A percentile compares a stretch with the other conserved stretches of the same genome.
Evolutionary conservation across 2,329 filamentous ascomycete species (phyloP).

Genomic region (Verticillium klebahnii): DNA sequence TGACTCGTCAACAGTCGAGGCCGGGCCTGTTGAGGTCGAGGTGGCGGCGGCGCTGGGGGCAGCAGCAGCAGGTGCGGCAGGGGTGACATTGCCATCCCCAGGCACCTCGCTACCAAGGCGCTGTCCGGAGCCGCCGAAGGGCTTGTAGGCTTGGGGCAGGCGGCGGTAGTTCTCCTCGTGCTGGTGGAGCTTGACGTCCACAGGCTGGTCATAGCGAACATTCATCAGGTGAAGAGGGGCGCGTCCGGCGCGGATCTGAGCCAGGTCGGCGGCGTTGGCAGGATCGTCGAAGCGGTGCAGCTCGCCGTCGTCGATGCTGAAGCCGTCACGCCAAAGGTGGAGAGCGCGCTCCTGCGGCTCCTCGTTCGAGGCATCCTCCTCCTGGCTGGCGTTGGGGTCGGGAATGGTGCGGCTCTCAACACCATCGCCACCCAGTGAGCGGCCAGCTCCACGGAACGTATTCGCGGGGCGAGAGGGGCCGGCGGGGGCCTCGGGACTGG

Average conservation of each 20-base stretch:
- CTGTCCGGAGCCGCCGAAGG: slow-evolving; percentile 68
- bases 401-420: slow-evolving; percentile 64
- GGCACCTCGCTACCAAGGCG: slow-evolving; percentile 75
- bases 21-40: slow-evolving; percentile 24
- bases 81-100: slow-evolving; percentile 35
- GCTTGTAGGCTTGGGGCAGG: slow-evolving; percentile 71
- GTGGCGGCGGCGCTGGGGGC: slow-evolving; percentile 18
- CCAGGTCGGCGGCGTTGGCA: slow-evolving; percentile 63
- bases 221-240: slow-evolving; percentile 76
- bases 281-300: slow-evolving; percentile 77
- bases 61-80: slow-evolving; percentile 15
- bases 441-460: slow-evolving; percentile 65
- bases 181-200: slow-evolving; percentile 75
- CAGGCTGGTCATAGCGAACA: slow-evolving; percentile 67
- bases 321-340: slow-evolving; percentile 79
- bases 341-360: slow-evolving; percentile 62
- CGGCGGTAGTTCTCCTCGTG: slow-evolving; percentile 69
- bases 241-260: slow-evolving; percentile 72
- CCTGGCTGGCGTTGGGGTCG: slow-evolving; percentile 41
- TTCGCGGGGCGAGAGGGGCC: slow-evolving; percentile 40
- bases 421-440: slow-evolving; percentile 76
- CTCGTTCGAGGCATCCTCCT: slow-evolving; percentile 19
- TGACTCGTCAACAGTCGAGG: slow-evolving; percentile 50
- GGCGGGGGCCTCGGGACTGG: slow-evolving; percentile 44
- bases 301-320: slow-evolving; percentile 78